Conservation (phyloP, 1,139 yeast genomes). For the Trichomonascaceae sp. region DNA sequence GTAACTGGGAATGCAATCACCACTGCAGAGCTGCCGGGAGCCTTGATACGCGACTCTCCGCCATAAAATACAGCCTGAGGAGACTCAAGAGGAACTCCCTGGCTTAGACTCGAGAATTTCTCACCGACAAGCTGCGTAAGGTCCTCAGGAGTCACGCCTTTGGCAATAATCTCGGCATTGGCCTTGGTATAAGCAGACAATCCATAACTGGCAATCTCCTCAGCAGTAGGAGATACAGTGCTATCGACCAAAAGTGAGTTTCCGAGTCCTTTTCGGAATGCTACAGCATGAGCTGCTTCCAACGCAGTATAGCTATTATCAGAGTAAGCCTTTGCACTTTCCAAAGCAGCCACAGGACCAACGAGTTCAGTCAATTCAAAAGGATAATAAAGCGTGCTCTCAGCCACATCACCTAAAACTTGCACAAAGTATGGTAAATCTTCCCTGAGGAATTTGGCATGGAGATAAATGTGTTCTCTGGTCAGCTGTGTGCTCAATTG, state of each 20-base stretch:
- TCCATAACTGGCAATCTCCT: constrained; percentile 65
- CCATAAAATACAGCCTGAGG: constrained; percentile 43
- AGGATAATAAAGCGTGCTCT: constrained; percentile 61
- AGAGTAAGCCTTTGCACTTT: constrained; percentile 45
- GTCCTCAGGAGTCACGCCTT: constrained; percentile 71
- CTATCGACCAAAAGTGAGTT: constrained; percentile 60
- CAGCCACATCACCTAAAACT: constrained; percentile 71
- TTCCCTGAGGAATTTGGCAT: constrained; percentile 77
- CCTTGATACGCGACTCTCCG: constrained; percentile 76
- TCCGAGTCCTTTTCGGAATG: constrained; percentile 89
- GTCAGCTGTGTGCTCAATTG: constrained; percentile 60
- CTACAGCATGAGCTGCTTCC: constrained; percentile 72
- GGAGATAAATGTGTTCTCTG: constrained; percentile 78
- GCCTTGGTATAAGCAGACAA: constrained; percentile 61
- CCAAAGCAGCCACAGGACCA: constrained; percentile 60
- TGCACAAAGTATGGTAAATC: constrained; percentile 90
- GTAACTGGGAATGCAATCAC: constrained; percentile 75
- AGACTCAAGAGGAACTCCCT: constrained; percentile 46
- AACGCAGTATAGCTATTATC: constrained; percentile 50
- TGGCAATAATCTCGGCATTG: constrained; percentile 64
- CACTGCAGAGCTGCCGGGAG: constrained; percentile 55
- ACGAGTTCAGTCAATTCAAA: constrained; percentile 82
- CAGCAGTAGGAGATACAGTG: constrained; percentile 24
- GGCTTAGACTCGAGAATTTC: constrained; percentile 59
- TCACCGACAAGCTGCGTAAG: constrained; percentile 61